Evolutionary conservation across 768 basidiomycete species (phyloP), one percentile per base, ranked within the genome.

Genomic region (Xerocomellus chrysenteron): DNA sequence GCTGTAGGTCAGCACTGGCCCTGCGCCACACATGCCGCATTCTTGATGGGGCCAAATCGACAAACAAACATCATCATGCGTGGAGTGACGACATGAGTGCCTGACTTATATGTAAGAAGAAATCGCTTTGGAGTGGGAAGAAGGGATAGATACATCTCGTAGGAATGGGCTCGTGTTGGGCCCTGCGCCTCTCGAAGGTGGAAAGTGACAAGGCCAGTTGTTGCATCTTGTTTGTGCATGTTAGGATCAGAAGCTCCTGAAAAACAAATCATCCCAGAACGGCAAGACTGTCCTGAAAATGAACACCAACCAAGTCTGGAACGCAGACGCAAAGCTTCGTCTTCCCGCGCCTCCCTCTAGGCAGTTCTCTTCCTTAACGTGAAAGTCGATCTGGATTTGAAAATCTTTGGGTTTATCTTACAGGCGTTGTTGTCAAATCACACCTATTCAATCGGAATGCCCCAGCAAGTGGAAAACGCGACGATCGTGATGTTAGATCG

Each of bases 381-480:
- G 43, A 47, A 41, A 36, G 35, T 16, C n/a, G 0, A 33, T 45
- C 14, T 39, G 17, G 46, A 55, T 51, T 55, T 64, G 7, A 41
- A 58, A 46, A 37, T 2, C 19, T 39, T 41, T 35, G n/a, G 32
- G 37, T 14, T 12, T 12, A 46, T 53, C 37, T 32, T 32, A n/a
- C 24, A 54, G 42, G 35, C 19, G n/a, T 51, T 51, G 53, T 54
- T 35, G 19, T 48, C 13, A 28, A 39, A 17, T 32, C 33, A 43
- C 41, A 46, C 32, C 52, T 30, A 30, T 24, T 40, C 60, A 10
- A 46, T 52, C 55, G 28, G 50, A 39, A 83, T 83, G 82, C 75
- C 80, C 43, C 79, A 76, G 47, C 77, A 78, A 59, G 76, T 80
- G 47, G 79, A 82, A 41, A 65, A 68, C 52, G 83, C 80, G n/a